phyloP scores from a whole-genome alignment of 441 rosid species.

The Brassica balearica region DNA sequence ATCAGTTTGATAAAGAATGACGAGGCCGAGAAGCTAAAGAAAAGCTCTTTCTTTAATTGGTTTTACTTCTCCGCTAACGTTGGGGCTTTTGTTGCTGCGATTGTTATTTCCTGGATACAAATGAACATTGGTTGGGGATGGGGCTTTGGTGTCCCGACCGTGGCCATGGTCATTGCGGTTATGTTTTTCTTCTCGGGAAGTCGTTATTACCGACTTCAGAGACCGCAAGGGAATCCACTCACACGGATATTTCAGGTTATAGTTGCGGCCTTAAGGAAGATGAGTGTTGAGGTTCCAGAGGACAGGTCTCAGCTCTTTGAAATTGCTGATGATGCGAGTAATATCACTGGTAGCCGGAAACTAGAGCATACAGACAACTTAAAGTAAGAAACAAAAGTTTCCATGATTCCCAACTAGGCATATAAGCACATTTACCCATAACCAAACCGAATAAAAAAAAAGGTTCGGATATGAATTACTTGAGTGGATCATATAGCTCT shows the following conservation, averaged over 20 bases:
- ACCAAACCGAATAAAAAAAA: no score
- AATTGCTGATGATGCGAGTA: constrained; percentile 61
- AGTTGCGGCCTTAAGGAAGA: constrained; percentile 77
- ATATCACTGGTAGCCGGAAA: constrained; percentile 82
- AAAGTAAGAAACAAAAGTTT: constrained; percentile 49
- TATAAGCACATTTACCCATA: no score
- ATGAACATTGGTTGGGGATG: constrained; percentile 97
- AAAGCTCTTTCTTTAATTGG: constrained; percentile 94
- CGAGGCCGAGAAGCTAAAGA: constrained; percentile 68
- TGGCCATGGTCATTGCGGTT: constrained; percentile 82
- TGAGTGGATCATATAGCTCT: no score
- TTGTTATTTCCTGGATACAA: constrained; percentile 89
- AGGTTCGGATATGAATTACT: no score
- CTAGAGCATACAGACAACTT: constrained; percentile 74
- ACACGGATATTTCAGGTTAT: constrained; percentile 84
- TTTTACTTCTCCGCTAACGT: constrained; percentile 86
- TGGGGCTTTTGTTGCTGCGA: constrained; percentile 86
- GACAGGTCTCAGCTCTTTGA: constrained; percentile 75
- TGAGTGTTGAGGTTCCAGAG: constrained; percentile 63
- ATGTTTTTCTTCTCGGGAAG: constrained; percentile 80
- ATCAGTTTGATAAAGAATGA: constrained; percentile 91
- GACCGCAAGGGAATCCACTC: constrained; percentile 90
- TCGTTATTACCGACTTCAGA: constrained; percentile 68
- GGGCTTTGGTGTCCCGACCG: constrained; percentile 94
- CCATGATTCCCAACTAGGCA: not conserved